phyloP scores from a whole-genome alignment of 371 early-diverging fungal species.

The Saksenaea oblongispora region DNA sequence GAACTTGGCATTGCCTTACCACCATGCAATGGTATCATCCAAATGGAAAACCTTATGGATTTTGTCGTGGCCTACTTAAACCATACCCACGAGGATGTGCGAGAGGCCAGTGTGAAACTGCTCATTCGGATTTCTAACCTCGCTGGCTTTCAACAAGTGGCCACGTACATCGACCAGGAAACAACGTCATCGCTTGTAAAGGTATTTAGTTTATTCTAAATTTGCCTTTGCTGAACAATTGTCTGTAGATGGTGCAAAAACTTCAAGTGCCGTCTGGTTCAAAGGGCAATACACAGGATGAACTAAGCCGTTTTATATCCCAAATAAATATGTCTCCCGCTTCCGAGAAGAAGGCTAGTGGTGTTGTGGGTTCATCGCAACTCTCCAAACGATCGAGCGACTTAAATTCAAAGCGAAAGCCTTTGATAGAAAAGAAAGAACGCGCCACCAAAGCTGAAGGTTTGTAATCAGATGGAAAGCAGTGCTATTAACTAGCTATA shows the following conservation, averaged over 20 bases:
- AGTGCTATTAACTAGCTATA: background rate
- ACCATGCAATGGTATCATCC: constrained; percentile 1
- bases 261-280: background rate
- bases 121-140: constrained; percentile 45
- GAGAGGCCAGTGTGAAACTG: constrained; percentile 60
- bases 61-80: constrained; percentile 59
- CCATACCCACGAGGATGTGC: constrained; percentile 64
- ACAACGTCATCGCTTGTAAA: constrained; percentile 19
- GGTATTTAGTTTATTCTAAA: constrained; percentile 6
- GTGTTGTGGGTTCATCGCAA: background rate
- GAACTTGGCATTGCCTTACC: constrained; percentile 47
- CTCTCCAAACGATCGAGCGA: background rate
- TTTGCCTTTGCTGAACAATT: background rate
- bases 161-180: constrained; percentile 23
- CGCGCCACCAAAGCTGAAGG: background rate
- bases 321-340: background rate
- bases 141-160: constrained; percentile 21
- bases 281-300: background rate
- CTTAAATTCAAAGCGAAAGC: background rate
- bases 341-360: background rate
- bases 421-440: background rate
- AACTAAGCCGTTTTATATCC: background rate
- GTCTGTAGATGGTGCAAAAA: background rate
- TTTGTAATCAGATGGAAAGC: background rate
- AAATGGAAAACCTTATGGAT: constrained; percentile 48